These are phyloP conservation scores for Sporisorium scitamineum DNA, from an alignment of 1,284 basidiomycete species.

Conservation along the genomic window DNA sequence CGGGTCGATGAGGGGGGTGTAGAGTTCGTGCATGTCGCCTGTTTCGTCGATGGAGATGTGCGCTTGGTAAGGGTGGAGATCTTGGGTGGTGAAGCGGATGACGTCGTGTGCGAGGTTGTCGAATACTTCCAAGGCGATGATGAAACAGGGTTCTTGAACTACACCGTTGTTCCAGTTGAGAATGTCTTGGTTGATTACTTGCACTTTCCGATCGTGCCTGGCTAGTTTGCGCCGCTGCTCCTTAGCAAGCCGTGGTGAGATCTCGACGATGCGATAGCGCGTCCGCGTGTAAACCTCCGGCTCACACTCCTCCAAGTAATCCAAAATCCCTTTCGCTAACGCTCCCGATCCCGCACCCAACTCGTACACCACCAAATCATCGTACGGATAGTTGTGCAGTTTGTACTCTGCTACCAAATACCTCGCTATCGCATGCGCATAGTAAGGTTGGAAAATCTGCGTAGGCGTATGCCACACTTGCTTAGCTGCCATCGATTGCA, in stretches of 20 bases:
- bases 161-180: constrained; percentile 80
- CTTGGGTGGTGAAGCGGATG: constrained; percentile 83
- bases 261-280: constrained; percentile 92
- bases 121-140: constrained; percentile 94
- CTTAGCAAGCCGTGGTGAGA: constrained; percentile 81
- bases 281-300: constrained; percentile 93
- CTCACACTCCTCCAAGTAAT: constrained; percentile 81
- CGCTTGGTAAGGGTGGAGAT: constrained; percentile 84
- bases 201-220: constrained; percentile 71
- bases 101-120: constrained; percentile 98
- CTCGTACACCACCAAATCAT: constrained; percentile 95
- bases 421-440: constrained; percentile 87
- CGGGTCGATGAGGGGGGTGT: constrained; percentile 86
- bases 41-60: constrained; percentile 82
- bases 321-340: constrained; percentile 86
- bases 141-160: constrained; percentile 87
- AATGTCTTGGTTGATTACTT: constrained; percentile 83
- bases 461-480: constrained; percentile 99
- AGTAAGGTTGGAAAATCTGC: constrained; percentile 98
- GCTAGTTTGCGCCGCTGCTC: constrained; percentile 74
- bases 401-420: constrained; percentile 92
- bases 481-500: constrained; percentile 73
- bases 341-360: constrained; percentile 98
- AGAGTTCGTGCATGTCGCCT: constrained; percentile 88
- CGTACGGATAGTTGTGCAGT: constrained; percentile 90